Base-by-base conservation (phyloP, 306 rosid genomes). In the Malus domestica region DNA sequence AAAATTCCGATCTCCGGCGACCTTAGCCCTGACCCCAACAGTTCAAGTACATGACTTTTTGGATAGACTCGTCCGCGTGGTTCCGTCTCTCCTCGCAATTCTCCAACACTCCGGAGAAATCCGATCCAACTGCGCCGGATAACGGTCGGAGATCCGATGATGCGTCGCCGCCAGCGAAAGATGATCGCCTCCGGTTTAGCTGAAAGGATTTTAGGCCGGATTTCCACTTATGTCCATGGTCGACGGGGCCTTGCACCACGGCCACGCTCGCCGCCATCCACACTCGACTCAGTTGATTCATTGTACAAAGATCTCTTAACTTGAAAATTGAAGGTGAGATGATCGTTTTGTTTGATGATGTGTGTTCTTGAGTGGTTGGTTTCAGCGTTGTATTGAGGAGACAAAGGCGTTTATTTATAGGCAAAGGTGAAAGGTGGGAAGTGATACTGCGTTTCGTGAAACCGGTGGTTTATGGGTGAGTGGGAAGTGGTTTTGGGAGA, bases 11-110 rank as follows among this genome's bases (percentile, higher is more conserved):
- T 23, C 74, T 73, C 67, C 78, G 57, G 76, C 16, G 40, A 78
- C 22, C 79, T 89, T 77, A 94, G 70, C 93, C 96, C 76, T 86
- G 96, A 9, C 98, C 98, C 98, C 97, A 95, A 77, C 98, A 95
- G 76, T 84, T 95, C 85, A 92, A 66, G 90, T 89, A 95, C 98
- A 94, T 94, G 32, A 95, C 97, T 74, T 85, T 76, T 77, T 86
- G 81, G 44, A 95, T 87, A 76, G 96, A 92, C 68, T 95, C 98
- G 25, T 94, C 96, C 10, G 91, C 65, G 40, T 89, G 89, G 40
- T 30, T 73, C 44, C 70, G 75, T n/a, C 72, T 78, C 5, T 85
- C 86, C 29, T 88, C 90, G 13, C 83, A 49, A 42, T 10, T 85
- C 35, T 80, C 88, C 32, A 64, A 9, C 1, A 71, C 32, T 42